Conservation (phyloP, 148 eudicot species). For the Oxyria digyna region DNA sequence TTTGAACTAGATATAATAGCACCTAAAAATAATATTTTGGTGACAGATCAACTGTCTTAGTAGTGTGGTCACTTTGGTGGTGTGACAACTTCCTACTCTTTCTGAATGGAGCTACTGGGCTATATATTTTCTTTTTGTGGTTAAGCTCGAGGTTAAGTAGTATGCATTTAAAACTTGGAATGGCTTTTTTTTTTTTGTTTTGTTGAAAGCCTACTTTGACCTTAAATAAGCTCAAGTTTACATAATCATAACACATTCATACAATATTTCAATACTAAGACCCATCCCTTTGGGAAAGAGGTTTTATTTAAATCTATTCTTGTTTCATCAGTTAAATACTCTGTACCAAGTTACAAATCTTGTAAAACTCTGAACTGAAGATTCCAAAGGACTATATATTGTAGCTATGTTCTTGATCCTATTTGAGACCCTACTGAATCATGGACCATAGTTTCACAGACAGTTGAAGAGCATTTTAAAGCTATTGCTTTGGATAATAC, state of each 20-base stretch:
- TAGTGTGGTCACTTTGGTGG: not conserved
- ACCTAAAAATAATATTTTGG: not conserved
- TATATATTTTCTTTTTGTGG: not conserved
- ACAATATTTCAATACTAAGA: not conserved
- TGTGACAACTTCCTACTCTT: not conserved
- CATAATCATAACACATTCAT: not conserved
- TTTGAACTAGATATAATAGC: not conserved
- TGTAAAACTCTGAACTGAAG: not conserved
- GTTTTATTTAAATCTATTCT: not conserved
- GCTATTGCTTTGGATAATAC: not conserved
- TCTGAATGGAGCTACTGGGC: not conserved
- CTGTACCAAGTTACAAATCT: not conserved
- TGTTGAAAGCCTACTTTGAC: too few species aligned
- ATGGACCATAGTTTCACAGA: not conserved
- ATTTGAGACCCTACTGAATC: not conserved
- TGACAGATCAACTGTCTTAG: not conserved
- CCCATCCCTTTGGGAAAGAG: not conserved
- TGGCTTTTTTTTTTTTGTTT: not conserved
- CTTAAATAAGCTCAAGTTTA: not conserved
- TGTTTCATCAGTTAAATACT: not conserved
- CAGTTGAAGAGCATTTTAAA: not conserved
- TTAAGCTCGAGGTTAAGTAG: not conserved
- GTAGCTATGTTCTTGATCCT: not conserved
- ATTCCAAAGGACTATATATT: not conserved
- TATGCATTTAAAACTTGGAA: not conserved